These are phyloP conservation scores for Croton laevigatus DNA, from an alignment of 441 rosid genomes.

Conservation along the genomic window DNA sequence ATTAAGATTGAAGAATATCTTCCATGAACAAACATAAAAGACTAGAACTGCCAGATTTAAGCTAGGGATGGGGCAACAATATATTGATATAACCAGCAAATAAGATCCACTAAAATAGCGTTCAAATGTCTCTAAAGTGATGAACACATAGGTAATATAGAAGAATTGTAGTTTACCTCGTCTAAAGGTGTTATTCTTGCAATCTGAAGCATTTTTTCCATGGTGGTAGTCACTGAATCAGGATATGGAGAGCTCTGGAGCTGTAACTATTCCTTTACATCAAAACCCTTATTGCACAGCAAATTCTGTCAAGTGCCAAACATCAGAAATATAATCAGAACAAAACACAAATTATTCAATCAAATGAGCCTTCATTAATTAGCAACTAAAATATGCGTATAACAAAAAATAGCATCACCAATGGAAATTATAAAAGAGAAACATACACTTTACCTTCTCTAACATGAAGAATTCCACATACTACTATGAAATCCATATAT, in stretches of 20 bases:
- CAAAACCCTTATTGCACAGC: slow-evolving; percentile 51
- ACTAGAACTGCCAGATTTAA: not conserved
- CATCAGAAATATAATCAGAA: not conserved
- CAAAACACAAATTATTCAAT: slow-evolving; percentile 4
- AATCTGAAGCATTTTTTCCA: slow-evolving; percentile 52
- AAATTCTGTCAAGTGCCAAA: slow-evolving; percentile 51
- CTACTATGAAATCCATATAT: not conserved
- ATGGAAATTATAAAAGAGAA: not conserved
- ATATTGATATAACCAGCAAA: not conserved
- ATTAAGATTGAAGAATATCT: not conserved
- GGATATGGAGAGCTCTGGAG: slow-evolving; percentile 33
- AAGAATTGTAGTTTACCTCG: slow-evolving; percentile 47
- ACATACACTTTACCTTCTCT: not conserved
- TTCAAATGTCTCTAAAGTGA: not conserved
- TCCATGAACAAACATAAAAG: not conserved
- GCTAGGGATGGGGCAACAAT: not conserved
- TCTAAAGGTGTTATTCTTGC: slow-evolving; percentile 69
- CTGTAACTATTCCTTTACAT: slow-evolving; percentile 40
- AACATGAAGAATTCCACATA: not conserved
- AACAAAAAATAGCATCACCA: not conserved
- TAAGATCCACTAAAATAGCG: slow-evolving; percentile 5
- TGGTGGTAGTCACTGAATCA: slow-evolving; percentile 34
- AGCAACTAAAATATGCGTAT: not conserved
- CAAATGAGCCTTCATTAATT: not conserved
- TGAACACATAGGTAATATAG: not conserved